Conservation (phyloP, 164 flowering plant species). For the Saururus chinensis region DNA sequence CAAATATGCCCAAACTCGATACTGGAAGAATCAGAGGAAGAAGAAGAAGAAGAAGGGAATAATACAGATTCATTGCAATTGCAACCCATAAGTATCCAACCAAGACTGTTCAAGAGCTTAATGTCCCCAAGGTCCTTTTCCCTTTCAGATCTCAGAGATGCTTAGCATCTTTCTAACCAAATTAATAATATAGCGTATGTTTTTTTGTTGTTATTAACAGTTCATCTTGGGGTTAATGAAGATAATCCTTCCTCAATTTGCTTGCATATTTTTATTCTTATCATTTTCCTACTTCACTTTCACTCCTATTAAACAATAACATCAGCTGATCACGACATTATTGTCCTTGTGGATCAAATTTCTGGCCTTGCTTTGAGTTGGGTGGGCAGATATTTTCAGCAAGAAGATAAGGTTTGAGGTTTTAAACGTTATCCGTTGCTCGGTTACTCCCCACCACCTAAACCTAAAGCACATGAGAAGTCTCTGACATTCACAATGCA, state of each 20-base stretch:
- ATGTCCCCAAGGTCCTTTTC: slow-evolving; percentile 12
- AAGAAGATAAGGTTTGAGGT: neutral
- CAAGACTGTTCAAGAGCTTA: slow-evolving; percentile 8
- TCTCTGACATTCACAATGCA: neutral
- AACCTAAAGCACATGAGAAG: neutral
- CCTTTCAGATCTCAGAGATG: slow-evolving; percentile 9
- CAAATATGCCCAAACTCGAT: neutral
- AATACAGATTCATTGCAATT: neutral
- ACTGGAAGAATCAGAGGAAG: slow-evolving; percentile 3
- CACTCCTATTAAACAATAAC: neutral
- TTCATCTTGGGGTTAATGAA: too few relatives aligned
- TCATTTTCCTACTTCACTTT: neutral
- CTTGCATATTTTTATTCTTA: too few relatives aligned
- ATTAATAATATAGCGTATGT: neutral
- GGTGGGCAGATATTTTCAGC: neutral
- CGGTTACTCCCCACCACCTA: neutral
- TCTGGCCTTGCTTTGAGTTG: neutral
- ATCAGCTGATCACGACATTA: neutral
- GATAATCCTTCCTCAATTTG: neutral
- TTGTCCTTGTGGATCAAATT: neutral
- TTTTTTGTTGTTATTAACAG: neutral
- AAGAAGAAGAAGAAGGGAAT: neutral
- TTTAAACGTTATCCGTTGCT: neutral
- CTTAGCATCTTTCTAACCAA: neutral
- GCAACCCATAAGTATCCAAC: slow-evolving; percentile 4